Evolutionary conservation across 192 early-diverging fungal genomes (phyloP).

Genomic region (Podochytrium sp.): DNA sequence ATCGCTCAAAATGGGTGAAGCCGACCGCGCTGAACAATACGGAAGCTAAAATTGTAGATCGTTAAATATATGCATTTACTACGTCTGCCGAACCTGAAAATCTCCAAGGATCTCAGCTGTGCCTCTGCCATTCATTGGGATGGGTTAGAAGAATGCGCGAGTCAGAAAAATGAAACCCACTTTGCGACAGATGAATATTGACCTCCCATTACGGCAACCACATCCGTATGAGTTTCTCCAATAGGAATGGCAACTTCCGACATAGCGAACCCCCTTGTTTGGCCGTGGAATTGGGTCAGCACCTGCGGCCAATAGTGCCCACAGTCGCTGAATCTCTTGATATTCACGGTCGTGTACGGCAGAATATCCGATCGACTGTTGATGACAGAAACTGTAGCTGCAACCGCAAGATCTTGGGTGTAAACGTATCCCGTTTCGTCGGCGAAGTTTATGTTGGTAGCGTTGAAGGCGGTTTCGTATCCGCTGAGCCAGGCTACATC

Average conservation of each 20-base stretch:
- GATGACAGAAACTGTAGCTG: not conserved
- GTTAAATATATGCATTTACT: no score
- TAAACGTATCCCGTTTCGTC: not conserved
- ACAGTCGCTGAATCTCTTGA: not conserved
- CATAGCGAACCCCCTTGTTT: not conserved
- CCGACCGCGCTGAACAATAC: not conserved
- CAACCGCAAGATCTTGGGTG: not conserved
- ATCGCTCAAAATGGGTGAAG: not conserved
- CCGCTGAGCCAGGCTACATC: not conserved
- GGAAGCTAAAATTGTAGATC: no score
- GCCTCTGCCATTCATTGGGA: no score
- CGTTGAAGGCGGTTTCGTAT: not conserved
- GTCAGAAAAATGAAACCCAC: not conserved
- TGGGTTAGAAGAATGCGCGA: not conserved
- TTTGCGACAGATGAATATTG: not conserved
- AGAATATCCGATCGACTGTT: conserved; percentile 4
- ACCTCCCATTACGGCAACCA: not conserved
- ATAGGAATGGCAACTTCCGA: not conserved
- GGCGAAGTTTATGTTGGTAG: not conserved
- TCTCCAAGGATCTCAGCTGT: not conserved
- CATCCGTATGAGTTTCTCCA: not conserved
- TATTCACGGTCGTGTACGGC: not conserved
- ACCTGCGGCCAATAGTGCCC: not conserved
- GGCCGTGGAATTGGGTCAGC: not conserved
- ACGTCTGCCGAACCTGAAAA: not conserved